Base-by-base conservation (phyloP, 1,284 basidiomycete species). In the Phlebopus sp. region DNA sequence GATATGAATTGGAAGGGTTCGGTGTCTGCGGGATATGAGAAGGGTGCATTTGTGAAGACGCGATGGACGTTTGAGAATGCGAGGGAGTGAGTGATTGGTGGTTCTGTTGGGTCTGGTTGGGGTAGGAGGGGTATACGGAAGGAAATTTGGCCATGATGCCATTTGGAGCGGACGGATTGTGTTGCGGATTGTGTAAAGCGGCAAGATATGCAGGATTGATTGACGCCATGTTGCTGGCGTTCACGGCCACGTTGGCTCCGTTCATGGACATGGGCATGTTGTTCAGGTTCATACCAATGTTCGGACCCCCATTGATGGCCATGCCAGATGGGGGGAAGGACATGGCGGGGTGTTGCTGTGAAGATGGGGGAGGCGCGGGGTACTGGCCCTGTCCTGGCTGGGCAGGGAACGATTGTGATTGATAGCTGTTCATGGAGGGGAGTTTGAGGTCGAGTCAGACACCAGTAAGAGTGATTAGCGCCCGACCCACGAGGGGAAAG, bases 401-500 rank as follows among this genome's bases (percentile, higher is more conserved):
- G 11, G 57, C 47, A 35, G 57, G 47, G 55, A 45, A 34, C 3
- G 37, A 21, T 15, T 52, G 52, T 1, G 37, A 30, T 18, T 42
- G 52, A 18, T 41, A 54, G 15, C 51, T 63, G 43, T 66, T 63
- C 60, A 63, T 65, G 35, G 32, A 42, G 13, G 14, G 18, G 37
- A 23, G 35, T n/a, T 18, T n/a, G 13, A 7, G 34, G 36, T 14
- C 9, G n/a, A 9, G 5, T 37, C 2, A 6, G 19, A 32, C 17
- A 51, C 50, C 29, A 48, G 46, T 44, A 17, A 11, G 7, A 29
- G 25, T n/a, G 50, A 46, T 46, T 52, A 52, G 49, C 43, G 50
- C 50, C 50, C 50, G 40, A 38, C 49, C 41, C 42, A 36, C 32
- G 25, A 18, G 27, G 37, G 23, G 48, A 18, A 34, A 7, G 34